A percentile compares a stretch with the other conserved stretches of the same genome.
Evolutionary conservation across 805 yeast species (phyloP).

Genomic region (Teunomyces pallodes): DNA sequence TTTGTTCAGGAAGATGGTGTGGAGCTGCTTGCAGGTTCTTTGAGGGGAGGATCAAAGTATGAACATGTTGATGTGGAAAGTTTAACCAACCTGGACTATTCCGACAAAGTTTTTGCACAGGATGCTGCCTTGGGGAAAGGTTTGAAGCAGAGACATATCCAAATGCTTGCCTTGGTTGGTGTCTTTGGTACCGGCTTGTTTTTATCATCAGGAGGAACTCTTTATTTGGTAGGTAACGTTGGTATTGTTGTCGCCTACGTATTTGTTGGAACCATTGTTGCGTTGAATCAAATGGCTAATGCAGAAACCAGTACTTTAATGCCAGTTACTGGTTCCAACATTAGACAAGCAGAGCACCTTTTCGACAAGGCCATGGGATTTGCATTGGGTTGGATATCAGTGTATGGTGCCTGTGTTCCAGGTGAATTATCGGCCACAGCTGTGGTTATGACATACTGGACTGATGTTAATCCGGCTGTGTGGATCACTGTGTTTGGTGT

Average conservation of each 20-base stretch:
- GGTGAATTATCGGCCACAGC: slow-evolving; percentile 47
- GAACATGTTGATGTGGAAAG: neutral
- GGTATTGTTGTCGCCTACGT: slow-evolving; percentile 49
- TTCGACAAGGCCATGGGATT: slow-evolving; percentile 47
- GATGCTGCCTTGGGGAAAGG: neutral
- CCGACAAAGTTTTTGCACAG: slow-evolving; percentile 1
- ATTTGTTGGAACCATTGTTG: slow-evolving; percentile 44
- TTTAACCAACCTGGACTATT: neutral
- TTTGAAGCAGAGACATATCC: slow-evolving; percentile 18
- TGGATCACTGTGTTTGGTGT: slow-evolving; percentile 45
- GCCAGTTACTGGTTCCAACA: slow-evolving; percentile 36
- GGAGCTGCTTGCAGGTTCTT: neutral
- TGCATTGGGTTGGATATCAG: slow-evolving; percentile 44
- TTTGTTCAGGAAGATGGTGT: neutral
- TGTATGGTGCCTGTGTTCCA: slow-evolving; percentile 36
- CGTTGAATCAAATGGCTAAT: slow-evolving; percentile 39
- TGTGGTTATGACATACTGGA: slow-evolving; percentile 45
- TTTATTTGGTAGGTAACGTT: slow-evolving; percentile 36
- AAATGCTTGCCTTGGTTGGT: slow-evolving; percentile 22
- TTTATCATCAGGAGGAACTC: slow-evolving; percentile 51
- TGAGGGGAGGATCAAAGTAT: neutral
- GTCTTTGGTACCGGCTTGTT: slow-evolving; percentile 52
- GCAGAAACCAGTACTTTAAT: slow-evolving; percentile 37
- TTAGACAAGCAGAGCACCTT: slow-evolving; percentile 36
- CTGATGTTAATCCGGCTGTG: slow-evolving; percentile 42